These are phyloP conservation scores for Medicago ruthenica DNA, from an alignment of 306 rosid genomes.

Conservation along the genomic window DNA sequence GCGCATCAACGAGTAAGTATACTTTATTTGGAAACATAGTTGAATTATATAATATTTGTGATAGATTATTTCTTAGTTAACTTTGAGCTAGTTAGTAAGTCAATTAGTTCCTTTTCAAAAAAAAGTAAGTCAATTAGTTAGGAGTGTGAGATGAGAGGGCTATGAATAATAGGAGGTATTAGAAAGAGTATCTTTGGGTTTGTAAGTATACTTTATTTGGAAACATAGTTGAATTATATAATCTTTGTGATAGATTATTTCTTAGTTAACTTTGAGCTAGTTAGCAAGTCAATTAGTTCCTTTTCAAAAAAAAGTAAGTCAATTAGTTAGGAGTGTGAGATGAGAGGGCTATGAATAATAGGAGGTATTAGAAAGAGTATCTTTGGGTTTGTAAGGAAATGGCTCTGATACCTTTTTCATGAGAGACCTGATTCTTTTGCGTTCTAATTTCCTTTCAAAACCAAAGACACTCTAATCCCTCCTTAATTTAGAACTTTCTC, in stretches of 20 bases:
- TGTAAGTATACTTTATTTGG: slow-evolving; percentile 55
- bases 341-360: not conserved
- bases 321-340: not conserved
- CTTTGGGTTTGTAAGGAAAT: slow-evolving; percentile 8
- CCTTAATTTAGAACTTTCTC: slow-evolving; percentile 1
- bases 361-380: not conserved
- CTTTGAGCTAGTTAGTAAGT: not conserved
- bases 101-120: not conserved
- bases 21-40: slow-evolving; percentile 33
- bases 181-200: too few species aligned
- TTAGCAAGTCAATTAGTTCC: not conserved
- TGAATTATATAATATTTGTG: slow-evolving; percentile 5
- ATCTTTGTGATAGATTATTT: not conserved
- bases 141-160: not conserved
- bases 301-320: not conserved
- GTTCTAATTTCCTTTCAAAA: not conserved
- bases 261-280: not conserved
- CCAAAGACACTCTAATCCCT: not conserved
- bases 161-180: too few species aligned
- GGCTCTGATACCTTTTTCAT: not conserved
- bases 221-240: slow-evolving; percentile 19
- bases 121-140: slow-evolving; percentile 5
- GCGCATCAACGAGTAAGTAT: slow-evolving; percentile 72
- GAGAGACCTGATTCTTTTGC: not conserved
- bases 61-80: not conserved